Percentiles rank a stretch among this genome's conserved stretches.
Conservation (phyloP, 345 rosid genomes). For the Euphorbia lathyris region DNA sequence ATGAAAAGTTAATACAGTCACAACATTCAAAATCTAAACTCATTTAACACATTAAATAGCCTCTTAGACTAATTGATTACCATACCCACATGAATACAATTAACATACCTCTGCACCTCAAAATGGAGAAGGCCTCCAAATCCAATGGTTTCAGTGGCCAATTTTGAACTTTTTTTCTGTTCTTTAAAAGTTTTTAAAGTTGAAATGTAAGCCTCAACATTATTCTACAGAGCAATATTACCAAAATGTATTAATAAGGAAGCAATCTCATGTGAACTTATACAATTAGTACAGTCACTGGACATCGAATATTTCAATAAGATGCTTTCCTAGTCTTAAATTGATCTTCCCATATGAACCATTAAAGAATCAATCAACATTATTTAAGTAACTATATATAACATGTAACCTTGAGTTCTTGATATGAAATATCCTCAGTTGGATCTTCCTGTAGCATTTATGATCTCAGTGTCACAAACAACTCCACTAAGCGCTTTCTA, state of each 20-base stretch:
- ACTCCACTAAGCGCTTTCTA: slow-evolving; percentile 59
- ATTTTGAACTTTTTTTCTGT: slow-evolving; percentile 35
- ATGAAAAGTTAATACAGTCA: no score
- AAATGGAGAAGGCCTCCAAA: slow-evolving; percentile 39
- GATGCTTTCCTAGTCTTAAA: background rate
- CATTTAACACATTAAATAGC: no score
- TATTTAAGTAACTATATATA: background rate
- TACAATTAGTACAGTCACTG: background rate
- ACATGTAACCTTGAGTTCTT: slow-evolving; percentile 71
- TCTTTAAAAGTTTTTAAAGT: slow-evolving; percentile 41
- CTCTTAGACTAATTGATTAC: no score
- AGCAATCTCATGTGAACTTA: background rate
- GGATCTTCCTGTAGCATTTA: slow-evolving; percentile 25
- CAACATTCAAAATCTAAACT: no score
- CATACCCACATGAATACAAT: no score
- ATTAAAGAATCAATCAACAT: background rate
- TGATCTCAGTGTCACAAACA: slow-evolving; percentile 41
- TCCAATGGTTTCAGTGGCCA: slow-evolving; percentile 47
- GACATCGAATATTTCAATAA: background rate
- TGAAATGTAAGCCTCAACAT: slow-evolving; percentile 46
- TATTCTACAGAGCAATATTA: slow-evolving; percentile 46
- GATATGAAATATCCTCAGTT: slow-evolving; percentile 41
- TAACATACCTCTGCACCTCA: slow-evolving; percentile 12
- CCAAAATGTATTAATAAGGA: slow-evolving; percentile 5
- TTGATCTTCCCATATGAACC: background rate